These are phyloP conservation scores for Diaporthe batatas DNA, from an alignment of 2,329 filamentous ascomycete genomes.

Conservation along the genomic window DNA sequence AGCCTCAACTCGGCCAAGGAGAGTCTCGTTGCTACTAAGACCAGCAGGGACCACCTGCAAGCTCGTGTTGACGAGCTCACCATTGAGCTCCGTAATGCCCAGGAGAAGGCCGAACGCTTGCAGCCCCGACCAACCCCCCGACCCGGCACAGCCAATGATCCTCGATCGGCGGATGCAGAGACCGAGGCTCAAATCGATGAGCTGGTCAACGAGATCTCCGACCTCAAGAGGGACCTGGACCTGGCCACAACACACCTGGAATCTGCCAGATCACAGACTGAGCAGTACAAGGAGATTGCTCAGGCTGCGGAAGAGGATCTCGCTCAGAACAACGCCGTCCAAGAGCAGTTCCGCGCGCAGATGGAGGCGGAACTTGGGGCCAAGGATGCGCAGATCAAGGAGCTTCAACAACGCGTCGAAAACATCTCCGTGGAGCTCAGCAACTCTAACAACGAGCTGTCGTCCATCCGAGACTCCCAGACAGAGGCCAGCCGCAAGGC, in stretches of 20 bases:
- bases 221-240: conserved; percentile 89
- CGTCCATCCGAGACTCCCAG: conserved; percentile 82
- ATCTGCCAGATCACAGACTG: conserved; percentile 82
- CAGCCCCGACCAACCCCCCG: conserved; percentile 82
- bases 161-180: conserved; percentile 55
- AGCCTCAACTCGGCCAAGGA: conserved; percentile 86
- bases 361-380: conserved; percentile 81
- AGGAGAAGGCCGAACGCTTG: conserved; percentile 86
- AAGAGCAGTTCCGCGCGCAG: conserved; percentile 90
- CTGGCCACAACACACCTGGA: conserved; percentile 84
- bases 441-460: conserved; percentile 85
- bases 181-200: conserved; percentile 79
- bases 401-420: conserved; percentile 85
- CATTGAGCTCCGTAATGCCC: conserved; percentile 87
- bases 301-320: conserved; percentile 90
- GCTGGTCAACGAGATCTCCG: conserved; percentile 83
- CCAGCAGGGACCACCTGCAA: conserved; percentile 89
- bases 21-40: conserved; percentile 88
- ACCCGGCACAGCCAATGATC: conserved; percentile 59
- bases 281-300: conserved; percentile 90
- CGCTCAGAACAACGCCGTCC: conserved; percentile 80
- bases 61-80: conserved; percentile 88
- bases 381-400: conserved; percentile 83
- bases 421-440: conserved; percentile 87
- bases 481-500: conserved; percentile 78